Evolutionary conservation across 495 filamentous ascomycete genomes (phyloP).

Genomic region (Hypoxylon rickii): DNA sequence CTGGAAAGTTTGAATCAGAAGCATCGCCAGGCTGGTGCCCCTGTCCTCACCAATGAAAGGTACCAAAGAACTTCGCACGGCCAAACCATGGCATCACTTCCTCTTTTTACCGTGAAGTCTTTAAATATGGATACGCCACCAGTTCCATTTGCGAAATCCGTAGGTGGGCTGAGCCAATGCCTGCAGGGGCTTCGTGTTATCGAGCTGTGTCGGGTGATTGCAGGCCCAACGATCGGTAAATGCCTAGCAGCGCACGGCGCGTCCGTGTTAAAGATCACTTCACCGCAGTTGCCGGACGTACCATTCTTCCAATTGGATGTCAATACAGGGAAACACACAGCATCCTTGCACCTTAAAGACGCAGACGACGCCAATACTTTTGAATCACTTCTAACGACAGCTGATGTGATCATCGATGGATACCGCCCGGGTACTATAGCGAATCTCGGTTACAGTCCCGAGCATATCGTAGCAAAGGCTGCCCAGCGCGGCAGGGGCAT

Average conservation of each 20-base stretch:
- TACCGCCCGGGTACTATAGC: constrained; percentile 71
- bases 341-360: constrained; percentile 61
- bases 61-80: constrained; percentile 66
- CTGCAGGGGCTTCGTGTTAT: constrained; percentile 63
- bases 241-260: constrained; percentile 71
- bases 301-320: constrained; percentile 82
- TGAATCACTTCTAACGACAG: constrained; percentile 60
- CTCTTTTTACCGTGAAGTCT: constrained; percentile 58
- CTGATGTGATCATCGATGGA: constrained; percentile 67
- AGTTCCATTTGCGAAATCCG: constrained; percentile 53
- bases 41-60: constrained; percentile 66
- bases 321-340: constrained; percentile 68
- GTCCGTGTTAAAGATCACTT: constrained; percentile 72
- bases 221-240: constrained; percentile 66
- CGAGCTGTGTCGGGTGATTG: constrained; percentile 70
- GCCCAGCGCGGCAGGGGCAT: constrained; percentile 60
- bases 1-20: constrained; percentile 67
- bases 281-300: constrained; percentile 68
- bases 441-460: constrained; percentile 64
- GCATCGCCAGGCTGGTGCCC: constrained; percentile 67
- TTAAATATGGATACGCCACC: constrained; percentile 54
- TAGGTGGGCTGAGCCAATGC: constrained; percentile 54
- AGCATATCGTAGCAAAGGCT: constrained; percentile 57
- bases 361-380: constrained; percentile 58
- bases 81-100: constrained; percentile 44